Conservation (phyloP, 2,329 filamentous ascomycete species). For the Pyrenophora teres region DNA sequence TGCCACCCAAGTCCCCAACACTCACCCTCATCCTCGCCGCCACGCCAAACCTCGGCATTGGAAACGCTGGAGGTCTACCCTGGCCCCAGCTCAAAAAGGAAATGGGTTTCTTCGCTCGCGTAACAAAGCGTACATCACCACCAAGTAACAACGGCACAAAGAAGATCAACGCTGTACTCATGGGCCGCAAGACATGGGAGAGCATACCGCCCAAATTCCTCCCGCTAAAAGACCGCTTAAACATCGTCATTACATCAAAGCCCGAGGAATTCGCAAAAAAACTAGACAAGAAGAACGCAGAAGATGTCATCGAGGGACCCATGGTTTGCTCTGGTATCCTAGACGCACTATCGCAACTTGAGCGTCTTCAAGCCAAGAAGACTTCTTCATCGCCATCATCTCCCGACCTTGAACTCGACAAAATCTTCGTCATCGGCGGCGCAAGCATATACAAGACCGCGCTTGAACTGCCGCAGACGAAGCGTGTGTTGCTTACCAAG, state of each 20-base stretch:
- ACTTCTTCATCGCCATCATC: not conserved
- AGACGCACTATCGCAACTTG: slow-evolving; percentile 17
- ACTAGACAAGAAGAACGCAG: not conserved
- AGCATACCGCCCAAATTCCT: slow-evolving; percentile 79
- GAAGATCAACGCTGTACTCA: slow-evolving; percentile 72
- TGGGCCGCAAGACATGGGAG: slow-evolving; percentile 98
- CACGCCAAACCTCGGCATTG: slow-evolving; percentile 89
- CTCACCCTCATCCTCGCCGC: slow-evolving; percentile 94
- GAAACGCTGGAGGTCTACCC: slow-evolving; percentile 75
- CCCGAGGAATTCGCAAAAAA: slow-evolving; percentile 20
- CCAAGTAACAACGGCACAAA: slow-evolving; percentile 2
- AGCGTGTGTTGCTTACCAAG: slow-evolving; percentile 70
- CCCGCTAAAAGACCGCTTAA: slow-evolving; percentile 78
- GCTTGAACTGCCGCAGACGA: slow-evolving; percentile 62
- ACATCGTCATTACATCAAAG: slow-evolving; percentile 76
- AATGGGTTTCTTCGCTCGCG: slow-evolving; percentile 92
- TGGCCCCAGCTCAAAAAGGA: slow-evolving; percentile 89
- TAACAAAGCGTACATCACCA: slow-evolving; percentile 70
- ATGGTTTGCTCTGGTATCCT: slow-evolving; percentile 63
- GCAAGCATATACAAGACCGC: slow-evolving; percentile 80
- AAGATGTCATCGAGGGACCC: slow-evolving; percentile 42
- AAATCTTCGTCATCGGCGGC: slow-evolving; percentile 86
- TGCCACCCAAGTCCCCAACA: slow-evolving; percentile 52
- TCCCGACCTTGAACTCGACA: slow-evolving; percentile 13
- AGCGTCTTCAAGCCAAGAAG: slow-evolving; percentile 1